Evolutionary conservation across 2,329 filamentous ascomycete genomes (phyloP), one percentile per base, ranked within the genome.

Genomic region (Fusarium citri): DNA sequence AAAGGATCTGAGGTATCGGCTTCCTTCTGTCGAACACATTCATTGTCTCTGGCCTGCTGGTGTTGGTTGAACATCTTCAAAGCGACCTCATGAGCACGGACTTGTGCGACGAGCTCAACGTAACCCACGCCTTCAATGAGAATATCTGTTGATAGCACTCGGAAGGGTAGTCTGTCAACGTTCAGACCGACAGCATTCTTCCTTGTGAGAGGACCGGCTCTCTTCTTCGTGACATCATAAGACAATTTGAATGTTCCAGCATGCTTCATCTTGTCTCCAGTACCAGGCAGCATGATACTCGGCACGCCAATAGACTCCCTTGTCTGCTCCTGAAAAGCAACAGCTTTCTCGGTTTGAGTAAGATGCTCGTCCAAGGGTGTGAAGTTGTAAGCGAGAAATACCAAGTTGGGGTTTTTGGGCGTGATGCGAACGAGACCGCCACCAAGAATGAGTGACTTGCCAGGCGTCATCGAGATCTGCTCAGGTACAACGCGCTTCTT

Each of bases 51-150:
- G 8, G 43, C 15, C 15, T 55, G 56, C 31, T 41, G 62, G 9
- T 49, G 47, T 25, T 50, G 60, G 31, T 59, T 30, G 25, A 69
- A 28, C 30, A 40, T 23, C 14, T 59, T 68, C 10, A 64, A 50
- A 37, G 78, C 67, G 25, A 76, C 47, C 61, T 85, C 82, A 75
- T 80, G 86, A 18, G 85, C 87, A 53, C 95, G 88, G 12, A 97
- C 88, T 80, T 99, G 95, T 5, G 91, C 91, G 1, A 90, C 90
- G 42, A 99, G 80, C 80, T 99, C 96, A 4, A 99, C 87, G 92
- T 97, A 99, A 10, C 96, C 96, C 26, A 94, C 91, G 3, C 96
- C 94, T 78, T 98, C 95, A 51, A 99, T 89, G 16, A 99, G 83
- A 25, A 99, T 89, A 76, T 99, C 97, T 1, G 91, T 87, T 11